These are phyloP conservation scores for Blumeria graminis DNA, from an alignment of 2,329 filamentous ascomycete species.

Conservation along the genomic window DNA sequence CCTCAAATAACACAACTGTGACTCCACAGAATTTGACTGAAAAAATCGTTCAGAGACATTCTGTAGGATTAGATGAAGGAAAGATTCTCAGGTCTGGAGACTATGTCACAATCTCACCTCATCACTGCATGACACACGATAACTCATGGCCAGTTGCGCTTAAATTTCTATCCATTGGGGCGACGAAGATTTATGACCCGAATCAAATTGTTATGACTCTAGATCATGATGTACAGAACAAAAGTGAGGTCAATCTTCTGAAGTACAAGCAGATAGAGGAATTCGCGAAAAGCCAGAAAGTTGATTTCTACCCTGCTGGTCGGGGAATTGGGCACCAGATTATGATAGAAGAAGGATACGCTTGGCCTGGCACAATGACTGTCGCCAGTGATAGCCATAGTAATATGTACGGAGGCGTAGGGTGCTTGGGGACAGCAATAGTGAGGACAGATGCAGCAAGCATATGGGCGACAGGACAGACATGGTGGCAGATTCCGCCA, in stretches of 20 bases:
- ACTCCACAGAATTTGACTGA: conserved; percentile 60
- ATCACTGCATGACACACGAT: conserved; percentile 67
- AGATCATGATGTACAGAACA: conserved; percentile 79
- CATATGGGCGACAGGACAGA: conserved; percentile 63
- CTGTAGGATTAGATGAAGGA: conserved; percentile 47
- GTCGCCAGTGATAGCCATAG: conserved; percentile 60
- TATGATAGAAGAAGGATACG: conserved; percentile 67
- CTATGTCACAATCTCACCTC: conserved; percentile 54
- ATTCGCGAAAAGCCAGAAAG: conserved; percentile 56
- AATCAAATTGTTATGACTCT: conserved; percentile 61
- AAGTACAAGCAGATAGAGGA: conserved; percentile 66
- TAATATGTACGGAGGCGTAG: conserved; percentile 67
- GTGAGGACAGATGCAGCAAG: conserved; percentile 71
- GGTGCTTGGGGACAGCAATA: conserved; percentile 53
- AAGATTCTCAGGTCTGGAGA: conserved; percentile 61
- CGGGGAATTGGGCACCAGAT: conserved; percentile 77
- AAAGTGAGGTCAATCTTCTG: conserved; percentile 48
- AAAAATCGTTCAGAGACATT: conserved; percentile 71
- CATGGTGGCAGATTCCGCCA: conserved; percentile 77
- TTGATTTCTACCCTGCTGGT: conserved; percentile 55
- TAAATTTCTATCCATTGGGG: conserved; percentile 69
- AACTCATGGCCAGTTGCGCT: conserved; percentile 51
- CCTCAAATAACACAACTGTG: conserved; percentile 18
- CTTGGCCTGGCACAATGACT: conserved; percentile 62
- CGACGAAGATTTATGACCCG: conserved; percentile 44